These are phyloP conservation scores for Auriculariales sp. DNA, from an alignment of 768 basidiomycete species.

Conservation along the genomic window DNA sequence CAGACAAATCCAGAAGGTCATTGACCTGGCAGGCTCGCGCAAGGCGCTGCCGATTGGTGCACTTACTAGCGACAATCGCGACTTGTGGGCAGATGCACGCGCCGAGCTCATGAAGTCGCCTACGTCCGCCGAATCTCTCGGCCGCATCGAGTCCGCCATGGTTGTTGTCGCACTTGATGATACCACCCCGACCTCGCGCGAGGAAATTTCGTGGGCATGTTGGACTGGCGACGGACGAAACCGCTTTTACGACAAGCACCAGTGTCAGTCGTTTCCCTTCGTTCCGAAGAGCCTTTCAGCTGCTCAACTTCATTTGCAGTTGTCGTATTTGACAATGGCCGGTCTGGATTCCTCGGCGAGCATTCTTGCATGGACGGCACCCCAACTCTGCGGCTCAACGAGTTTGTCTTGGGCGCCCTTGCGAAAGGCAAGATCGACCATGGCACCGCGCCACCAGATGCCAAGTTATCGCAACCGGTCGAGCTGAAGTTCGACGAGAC, in stretches of 20 bases:
- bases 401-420: conserved; percentile 73
- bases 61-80: conserved; percentile 79
- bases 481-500: conserved; percentile 66
- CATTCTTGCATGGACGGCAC: conserved; percentile 68
- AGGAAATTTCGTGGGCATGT: conserved; percentile 64
- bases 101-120: conserved; percentile 1
- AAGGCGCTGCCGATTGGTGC: conserved; percentile 47
- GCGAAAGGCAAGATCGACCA: conserved; percentile 63
- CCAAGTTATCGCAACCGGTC: conserved; percentile 35
- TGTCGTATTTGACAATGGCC: conserved; percentile 88
- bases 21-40: conserved; percentile 40
- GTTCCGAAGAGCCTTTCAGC: not conserved
- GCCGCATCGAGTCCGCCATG: conserved; percentile 81
- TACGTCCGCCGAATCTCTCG: conserved; percentile 33
- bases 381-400: conserved; percentile 88
- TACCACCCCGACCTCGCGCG: conserved; percentile 61
- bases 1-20: conserved; percentile 57
- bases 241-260: conserved; percentile 94
- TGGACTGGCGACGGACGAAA: conserved; percentile 90
- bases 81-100: conserved; percentile 69
- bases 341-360: conserved; percentile 73
- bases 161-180: conserved; percentile 81
- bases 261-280: conserved; percentile 39
- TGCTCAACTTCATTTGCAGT: conserved; percentile 29
- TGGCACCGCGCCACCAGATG: conserved; percentile 28